These are phyloP conservation scores for Linderina pennispora DNA, from an alignment of 192 early-diverging fungal species.

Conservation along the genomic window DNA sequence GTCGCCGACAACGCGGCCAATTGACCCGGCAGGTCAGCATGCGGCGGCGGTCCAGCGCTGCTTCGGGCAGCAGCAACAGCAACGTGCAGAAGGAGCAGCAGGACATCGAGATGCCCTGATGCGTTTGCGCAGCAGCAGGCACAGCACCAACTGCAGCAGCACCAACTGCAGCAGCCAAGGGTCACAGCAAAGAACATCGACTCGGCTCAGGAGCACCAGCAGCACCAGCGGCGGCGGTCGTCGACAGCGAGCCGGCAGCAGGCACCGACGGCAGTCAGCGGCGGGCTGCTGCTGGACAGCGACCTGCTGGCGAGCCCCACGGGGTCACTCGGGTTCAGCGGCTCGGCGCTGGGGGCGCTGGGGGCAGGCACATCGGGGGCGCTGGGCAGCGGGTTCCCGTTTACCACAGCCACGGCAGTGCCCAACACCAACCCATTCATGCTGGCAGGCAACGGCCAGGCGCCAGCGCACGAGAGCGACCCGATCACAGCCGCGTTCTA, in stretches of 20 bases:
- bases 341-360: conserved; percentile 20
- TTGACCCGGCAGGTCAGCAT: conserved; percentile 7
- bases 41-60: no score
- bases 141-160: background rate
- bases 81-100: conserved; percentile 7
- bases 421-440: conserved; percentile 44
- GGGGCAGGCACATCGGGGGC: conserved; percentile 5
- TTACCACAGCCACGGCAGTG: conserved; percentile 16
- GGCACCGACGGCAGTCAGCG: conserved; percentile 26
- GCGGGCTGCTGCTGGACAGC: conserved; percentile 24
- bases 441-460: conserved; percentile 43
- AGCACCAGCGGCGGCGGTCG: conserved; percentile 3
- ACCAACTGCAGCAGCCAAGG: background rate
- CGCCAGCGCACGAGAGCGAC: conserved; percentile 23
- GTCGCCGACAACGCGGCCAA: conserved; percentile 4
- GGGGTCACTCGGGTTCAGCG: conserved; percentile 15
- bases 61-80: no score
- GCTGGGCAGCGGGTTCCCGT: background rate
- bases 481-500: conserved; percentile 43
- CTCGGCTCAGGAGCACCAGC: conserved; percentile 3
- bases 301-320: conserved; percentile 15
- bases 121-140: no score
- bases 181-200: background rate
- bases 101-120: conserved; percentile 20
- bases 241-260: background rate